A percentile compares a stretch with the other conserved stretches of the same genome.
These are phyloP conservation scores for Backusella australiensis DNA, from an alignment of 192 early-diverging fungal genomes.

Conservation along the genomic window DNA sequence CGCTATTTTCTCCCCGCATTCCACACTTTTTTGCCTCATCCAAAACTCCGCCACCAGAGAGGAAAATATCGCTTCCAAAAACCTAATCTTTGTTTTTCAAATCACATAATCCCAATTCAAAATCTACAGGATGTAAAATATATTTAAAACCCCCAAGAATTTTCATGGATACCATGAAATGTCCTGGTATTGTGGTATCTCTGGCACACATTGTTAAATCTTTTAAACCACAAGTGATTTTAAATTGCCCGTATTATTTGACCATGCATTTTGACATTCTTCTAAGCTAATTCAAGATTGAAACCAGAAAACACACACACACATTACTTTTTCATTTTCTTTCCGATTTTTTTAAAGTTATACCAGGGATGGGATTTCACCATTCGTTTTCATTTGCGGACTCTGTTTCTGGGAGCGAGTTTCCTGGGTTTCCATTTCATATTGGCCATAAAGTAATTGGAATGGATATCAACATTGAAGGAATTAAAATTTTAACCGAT, in stretches of 20 bases:
- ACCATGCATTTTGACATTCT: neutral
- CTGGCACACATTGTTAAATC: too few species aligned
- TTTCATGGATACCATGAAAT: too few species aligned
- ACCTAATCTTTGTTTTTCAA: neutral
- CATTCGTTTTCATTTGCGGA: neutral
- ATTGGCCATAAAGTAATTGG: neutral
- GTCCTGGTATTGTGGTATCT: too few species aligned
- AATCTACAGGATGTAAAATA: neutral
- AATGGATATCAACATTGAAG: neutral
- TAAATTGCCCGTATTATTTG: neutral
- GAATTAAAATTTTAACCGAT: neutral
- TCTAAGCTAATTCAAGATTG: too few species aligned
- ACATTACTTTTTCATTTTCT: neutral
- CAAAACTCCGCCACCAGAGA: neutral
- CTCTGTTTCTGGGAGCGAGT: neutral
- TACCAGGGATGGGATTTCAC: neutral
- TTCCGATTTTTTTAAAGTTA: neutral
- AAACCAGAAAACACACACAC: too few species aligned
- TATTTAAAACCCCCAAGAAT: too few species aligned
- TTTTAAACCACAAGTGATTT: neutral
- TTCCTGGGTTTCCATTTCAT: neutral
- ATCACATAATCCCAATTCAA: neutral
- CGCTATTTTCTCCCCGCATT: neutral
- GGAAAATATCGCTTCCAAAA: neutral
- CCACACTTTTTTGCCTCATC: neutral